phyloP scores from a whole-genome alignment of 2,329 filamentous ascomycete genomes.

The Claviceps maximensis region DNA sequence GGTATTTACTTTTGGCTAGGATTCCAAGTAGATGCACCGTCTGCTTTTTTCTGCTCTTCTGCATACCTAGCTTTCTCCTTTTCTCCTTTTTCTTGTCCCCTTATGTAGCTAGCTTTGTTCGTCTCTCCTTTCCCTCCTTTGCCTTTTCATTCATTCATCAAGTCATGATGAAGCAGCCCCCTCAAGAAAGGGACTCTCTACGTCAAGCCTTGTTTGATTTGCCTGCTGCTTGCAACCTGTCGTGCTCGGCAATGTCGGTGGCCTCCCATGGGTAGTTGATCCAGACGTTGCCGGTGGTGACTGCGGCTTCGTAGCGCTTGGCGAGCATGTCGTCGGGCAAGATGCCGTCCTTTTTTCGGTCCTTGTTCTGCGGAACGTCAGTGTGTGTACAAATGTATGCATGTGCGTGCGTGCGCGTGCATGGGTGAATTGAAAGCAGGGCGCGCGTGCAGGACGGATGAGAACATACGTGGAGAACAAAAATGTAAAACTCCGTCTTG shows the following conservation, averaged over 20 bases:
- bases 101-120: too few relatives aligned
- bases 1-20: not conserved
- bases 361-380: slow-evolving; percentile 61
- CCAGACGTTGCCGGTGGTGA: slow-evolving; percentile 89
- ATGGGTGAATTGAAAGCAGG: too few relatives aligned
- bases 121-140: not conserved
- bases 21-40: not conserved
- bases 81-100: not conserved
- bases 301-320: slow-evolving; percentile 68
- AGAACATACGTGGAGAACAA: slow-evolving; percentile 73
- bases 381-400: too few relatives aligned
- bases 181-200: too few relatives aligned
- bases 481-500: slow-evolving; percentile 84
- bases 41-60: not conserved
- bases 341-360: slow-evolving; percentile 86
- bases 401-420: too few relatives aligned
- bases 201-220: slow-evolving; percentile 12
- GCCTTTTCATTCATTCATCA: not conserved
- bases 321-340: slow-evolving; percentile 69
- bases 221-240: slow-evolving; percentile 46
- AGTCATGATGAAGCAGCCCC: not conserved
- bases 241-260: slow-evolving; percentile 84
- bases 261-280: slow-evolving; percentile 99
- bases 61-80: not conserved
- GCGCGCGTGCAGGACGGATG: too few relatives aligned